Evolutionary conservation across 805 yeast species (phyloP), one percentile per base, ranked within the genome.

Genomic region (Candida germanica): DNA sequence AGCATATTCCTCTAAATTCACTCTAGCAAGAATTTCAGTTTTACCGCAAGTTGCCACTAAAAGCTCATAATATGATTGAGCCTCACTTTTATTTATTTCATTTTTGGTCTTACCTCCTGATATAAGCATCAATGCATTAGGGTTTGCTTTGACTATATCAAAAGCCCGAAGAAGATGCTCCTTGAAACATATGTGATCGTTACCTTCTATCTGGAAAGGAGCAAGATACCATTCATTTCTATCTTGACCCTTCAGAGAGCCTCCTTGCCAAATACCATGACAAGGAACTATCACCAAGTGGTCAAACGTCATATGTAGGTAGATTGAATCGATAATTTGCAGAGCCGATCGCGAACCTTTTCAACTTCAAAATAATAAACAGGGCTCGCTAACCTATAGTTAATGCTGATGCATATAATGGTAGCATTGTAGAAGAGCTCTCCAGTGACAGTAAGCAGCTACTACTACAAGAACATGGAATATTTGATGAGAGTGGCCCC

Each of bases 401-500:
- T 13, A 5, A 21, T 16, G 10, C 13, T 33, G 23, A 15, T 78
- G 83, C 20, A 73, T 68, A 42, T 69, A 58, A 31, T 63, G 62
- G 50, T 83, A 83, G 18, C 86, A 69, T 6, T 66, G 67, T 3
- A 76, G 51, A 23, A 87, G 61, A 0, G 82, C 94, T 36, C 49
- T 65, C 58, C 83, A 76, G 59, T 88, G 96, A 39, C 82, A 82
- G 37, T 62, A 65, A 0, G 95, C 84, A 10, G 94, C 95, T 9
- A 79, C 46, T 0, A 86, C 88, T 6, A 87, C 95, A 49, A 83
- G 57, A 7, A 83, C 58, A 55, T 87, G 95, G 53, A 87, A 87
- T 7, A 87, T 71, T 53, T 87, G 96, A 55, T 87, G 96, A 5
- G 94, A 83, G 46, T 84, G 83, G 1, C 95, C 95, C 58, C 76